Base-by-base conservation (phyloP, 164 flowering plant species). In the Chloranthus sessilifolius region DNA sequence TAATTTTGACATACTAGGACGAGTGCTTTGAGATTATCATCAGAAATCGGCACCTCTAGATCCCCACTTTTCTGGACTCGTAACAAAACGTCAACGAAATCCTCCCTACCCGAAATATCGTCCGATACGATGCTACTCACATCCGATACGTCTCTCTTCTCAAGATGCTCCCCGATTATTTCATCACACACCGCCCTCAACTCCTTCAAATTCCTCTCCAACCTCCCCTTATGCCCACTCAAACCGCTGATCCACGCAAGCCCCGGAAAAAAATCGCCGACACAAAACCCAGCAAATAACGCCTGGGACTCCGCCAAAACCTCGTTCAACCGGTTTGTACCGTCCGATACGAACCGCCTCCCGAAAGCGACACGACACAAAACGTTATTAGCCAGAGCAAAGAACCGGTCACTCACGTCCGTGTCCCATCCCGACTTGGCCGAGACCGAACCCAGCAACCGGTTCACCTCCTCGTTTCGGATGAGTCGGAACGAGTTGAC, bases 291-390 rank as follows among this genome's bases (percentile, higher is more conserved):
- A 1, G 60, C 76, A 4, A 78, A 21, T 69, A 81, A 25, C 19
- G 52, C 69, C 58, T 76, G 84, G 14, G 79, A 59, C 47, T 80
- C 82, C 3, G 64, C 60, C 64, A 80, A 16, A 5, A 82, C 60
- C 36, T 54, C 69, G 4, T 47, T 64, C 57, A 82, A 35, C 38
- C 56, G 43, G 19, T n/a, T 23, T 50, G 45, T 44, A 23, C 24
- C 23, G 17, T 36, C 56, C 22, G 41, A 56, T 4, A 22, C 20
- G 9, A 66, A 80, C 61, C 79, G 50, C 64, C 49, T 69, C 55
- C 91, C 85, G 11, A 80, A 78, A 4, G 84, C 90, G n/a, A 76
- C 82, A 3, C 79, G 34, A 36, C 91, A 83, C 10, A 83, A 27
- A 1, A 83, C 36, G 20, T 78, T 70, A 43, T 73, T 81, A 4